Evolutionary conservation across 176 grass and related monocot genomes (phyloP), one percentile per base, ranked within the genome.

Genomic region (Microstegium vimineum): DNA sequence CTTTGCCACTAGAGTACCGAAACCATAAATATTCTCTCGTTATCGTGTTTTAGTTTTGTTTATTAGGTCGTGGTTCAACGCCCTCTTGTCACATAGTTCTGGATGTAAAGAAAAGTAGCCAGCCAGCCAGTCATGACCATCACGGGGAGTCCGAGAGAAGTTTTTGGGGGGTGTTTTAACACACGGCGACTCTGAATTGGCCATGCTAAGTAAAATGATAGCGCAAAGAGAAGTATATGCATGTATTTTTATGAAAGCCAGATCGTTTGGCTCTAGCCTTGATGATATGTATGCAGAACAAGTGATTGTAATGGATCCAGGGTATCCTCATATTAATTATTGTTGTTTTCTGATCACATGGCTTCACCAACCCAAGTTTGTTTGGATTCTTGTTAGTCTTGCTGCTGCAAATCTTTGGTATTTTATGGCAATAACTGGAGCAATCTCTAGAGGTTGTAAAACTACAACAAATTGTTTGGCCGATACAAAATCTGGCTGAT

Each of bases 141-240:
- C 71, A 75, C 27, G 64, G 36, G 42, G 76, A 65, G 78, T 74
- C 66, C n/a, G 43, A 73, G 78, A 86, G 66, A 82, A 82, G 79
- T 90, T 90, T 90, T 90, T 59, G n/a, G 56, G 22, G 88, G 83
- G 73, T 77, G 85, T 35, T 76, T 90, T 90, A 73, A 90, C 83
- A 73, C 57, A 82, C 76, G 78, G 60, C 63, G 66, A 78, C 79
- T 82, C 61, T 82, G 66, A 86, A 66, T 62, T 86, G 78, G 73
- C 83, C 83, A 90, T 86, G 88, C 73, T 86, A 82, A 90, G 83
- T 36, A 85, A 78, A 78, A 82, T 49, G 11, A 78, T 82, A 90
- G 36, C 49, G 37, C 57, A 82, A 67, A 82, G 47, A 25, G 70
- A 78, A 41, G 62, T 34, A 71, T 57, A 8, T 82, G 33, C 72